phyloP scores from a whole-genome alignment of 31 red algal species.

The Pterothamnion heteromorphum region DNA sequence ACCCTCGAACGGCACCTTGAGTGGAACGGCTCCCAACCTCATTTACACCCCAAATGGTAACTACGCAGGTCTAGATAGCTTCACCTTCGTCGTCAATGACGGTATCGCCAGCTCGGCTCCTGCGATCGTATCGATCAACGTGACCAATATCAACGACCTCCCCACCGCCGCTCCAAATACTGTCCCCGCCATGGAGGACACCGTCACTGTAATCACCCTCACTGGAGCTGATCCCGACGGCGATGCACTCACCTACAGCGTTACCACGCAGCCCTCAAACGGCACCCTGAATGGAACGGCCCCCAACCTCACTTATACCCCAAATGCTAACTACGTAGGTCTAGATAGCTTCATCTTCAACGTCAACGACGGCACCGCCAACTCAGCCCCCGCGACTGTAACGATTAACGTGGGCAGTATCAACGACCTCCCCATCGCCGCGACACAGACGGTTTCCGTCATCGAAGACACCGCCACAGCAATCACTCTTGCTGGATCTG shows the following conservation, averaged over 20 bases:
- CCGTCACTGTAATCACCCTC: not conserved
- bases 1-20: not conserved
- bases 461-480: not conserved
- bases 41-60: not conserved
- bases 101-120: not conserved
- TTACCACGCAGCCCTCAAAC: not conserved
- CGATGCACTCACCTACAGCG: not conserved
- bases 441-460: not conserved
- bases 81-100: not conserved
- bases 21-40: not conserved
- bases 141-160: not conserved
- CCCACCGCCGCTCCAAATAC: not conserved
- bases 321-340: not conserved
- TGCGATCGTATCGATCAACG: not conserved
- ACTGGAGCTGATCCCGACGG: not conserved
- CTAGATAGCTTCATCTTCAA: not conserved
- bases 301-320: not conserved
- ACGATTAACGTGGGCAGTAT: not conserved
- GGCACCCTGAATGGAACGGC: not conserved
- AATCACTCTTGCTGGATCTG: not conserved
- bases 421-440: not conserved
- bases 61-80: not conserved
- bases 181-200: not conserved
- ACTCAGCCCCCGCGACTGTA: not conserved
- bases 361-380: not conserved